Evolutionary conservation across 805 yeast genomes (phyloP).

Genomic region (Myxozyma lipomycoides): DNA sequence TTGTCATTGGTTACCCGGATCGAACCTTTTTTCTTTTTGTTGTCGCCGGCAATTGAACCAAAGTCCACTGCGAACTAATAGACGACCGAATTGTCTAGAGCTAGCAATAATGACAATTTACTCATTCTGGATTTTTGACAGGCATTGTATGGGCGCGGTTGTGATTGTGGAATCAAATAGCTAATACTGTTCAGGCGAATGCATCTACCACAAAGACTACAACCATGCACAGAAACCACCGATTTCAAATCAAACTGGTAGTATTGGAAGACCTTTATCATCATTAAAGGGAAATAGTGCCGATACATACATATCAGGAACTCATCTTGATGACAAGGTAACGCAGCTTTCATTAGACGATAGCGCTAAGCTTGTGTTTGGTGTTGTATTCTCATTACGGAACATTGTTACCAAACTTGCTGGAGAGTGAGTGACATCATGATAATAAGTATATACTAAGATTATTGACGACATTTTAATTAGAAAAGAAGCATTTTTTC

Average conservation of each 20-base stretch:
- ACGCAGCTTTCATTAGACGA: conserved; percentile 46
- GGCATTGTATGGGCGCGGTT: conserved; percentile 76
- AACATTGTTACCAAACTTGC: conserved; percentile 62
- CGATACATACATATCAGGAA: too few relatives aligned
- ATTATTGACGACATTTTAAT: conserved; percentile 27
- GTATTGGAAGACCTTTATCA: background rate
- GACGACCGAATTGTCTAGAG: background rate
- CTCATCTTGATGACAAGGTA: background rate
- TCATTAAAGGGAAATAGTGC: too few relatives aligned
- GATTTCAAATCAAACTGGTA: background rate
- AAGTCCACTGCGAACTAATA: too few relatives aligned
- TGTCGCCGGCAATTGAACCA: too few relatives aligned
- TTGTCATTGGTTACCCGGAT: too few relatives aligned
- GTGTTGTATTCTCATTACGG: conserved; percentile 73
- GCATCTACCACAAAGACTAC: conserved; percentile 74
- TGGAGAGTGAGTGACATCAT: conserved; percentile 34
- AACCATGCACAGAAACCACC: conserved; percentile 12
- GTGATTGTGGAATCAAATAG: background rate
- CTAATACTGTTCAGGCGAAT: conserved; percentile 45
- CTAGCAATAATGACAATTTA: conserved; percentile 54
- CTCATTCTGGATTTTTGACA: conserved; percentile 86
- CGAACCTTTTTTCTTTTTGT: too few relatives aligned
- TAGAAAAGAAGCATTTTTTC: conserved; percentile 39
- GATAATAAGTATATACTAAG: conserved; percentile 1
- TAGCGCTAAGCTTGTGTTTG: conserved; percentile 76